Conservation (phyloP, 2,329 filamentous ascomycete genomes). For the Harringtonia lauricola region DNA sequence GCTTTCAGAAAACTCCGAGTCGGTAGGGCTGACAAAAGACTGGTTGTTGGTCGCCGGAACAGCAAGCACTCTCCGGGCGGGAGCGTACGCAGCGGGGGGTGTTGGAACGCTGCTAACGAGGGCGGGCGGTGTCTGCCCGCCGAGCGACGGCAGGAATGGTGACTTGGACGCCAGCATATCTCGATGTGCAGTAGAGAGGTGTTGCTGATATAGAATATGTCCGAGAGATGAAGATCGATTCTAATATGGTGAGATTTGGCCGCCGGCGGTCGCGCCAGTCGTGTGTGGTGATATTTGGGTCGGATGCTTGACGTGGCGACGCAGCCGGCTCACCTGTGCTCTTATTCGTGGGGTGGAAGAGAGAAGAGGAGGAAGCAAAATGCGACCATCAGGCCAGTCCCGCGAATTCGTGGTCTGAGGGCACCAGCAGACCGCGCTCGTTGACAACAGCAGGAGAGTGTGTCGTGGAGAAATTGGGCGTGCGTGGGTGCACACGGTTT, state of each 20-base stretch:
- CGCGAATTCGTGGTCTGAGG: constrained; percentile 6
- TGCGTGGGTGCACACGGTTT: constrained; percentile 10
- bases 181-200: constrained; percentile 19
- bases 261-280: no score
- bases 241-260: no score
- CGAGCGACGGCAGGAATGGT: constrained; percentile 50
- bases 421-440: constrained; percentile 3
- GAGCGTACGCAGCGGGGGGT: constrained; percentile 33
- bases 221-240: no score
- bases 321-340: background rate
- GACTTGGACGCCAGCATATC: constrained; percentile 71
- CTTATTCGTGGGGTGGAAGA: background rate
- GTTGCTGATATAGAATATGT: background rate
- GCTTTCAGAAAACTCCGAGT: constrained; percentile 83
- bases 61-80: constrained; percentile 39
- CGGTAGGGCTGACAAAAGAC: constrained; percentile 69
- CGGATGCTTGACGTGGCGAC: background rate
- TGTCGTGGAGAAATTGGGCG: constrained; percentile 1
- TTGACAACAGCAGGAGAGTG: constrained; percentile 1
- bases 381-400: constrained; percentile 6
- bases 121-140: constrained; percentile 25
- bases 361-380: background rate
- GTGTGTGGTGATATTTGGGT: background rate
- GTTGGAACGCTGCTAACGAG: constrained; percentile 32
- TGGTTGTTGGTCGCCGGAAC: constrained; percentile 36